These are phyloP conservation scores for Botrytis medusae DNA, from an alignment of 2,329 filamentous ascomycete genomes.

Conservation along the genomic window DNA sequence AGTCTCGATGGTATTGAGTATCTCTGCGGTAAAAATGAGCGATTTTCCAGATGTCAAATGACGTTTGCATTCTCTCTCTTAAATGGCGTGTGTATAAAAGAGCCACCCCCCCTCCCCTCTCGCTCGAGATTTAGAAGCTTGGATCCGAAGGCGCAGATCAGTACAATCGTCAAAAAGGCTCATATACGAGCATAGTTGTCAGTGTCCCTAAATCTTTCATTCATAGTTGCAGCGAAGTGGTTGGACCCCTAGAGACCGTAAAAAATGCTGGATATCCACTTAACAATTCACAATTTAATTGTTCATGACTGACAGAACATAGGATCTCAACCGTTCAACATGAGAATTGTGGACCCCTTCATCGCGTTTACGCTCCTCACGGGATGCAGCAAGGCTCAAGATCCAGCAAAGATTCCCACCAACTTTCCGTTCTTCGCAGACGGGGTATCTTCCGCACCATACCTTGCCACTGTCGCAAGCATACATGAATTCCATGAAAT, in stretches of 20 bases:
- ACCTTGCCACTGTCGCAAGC: neutral
- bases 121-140: neutral
- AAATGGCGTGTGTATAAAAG: neutral
- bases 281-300: neutral
- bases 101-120: too few species aligned
- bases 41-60: neutral
- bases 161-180: neutral
- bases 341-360: neutral
- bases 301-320: neutral
- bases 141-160: neutral
- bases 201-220: neutral
- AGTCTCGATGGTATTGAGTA: neutral
- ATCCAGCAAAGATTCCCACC: neutral
- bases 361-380: too few species aligned
- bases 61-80: neutral
- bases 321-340: neutral
- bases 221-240: neutral
- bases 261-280: neutral
- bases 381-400: neutral
- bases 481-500: neutral
- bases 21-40: neutral
- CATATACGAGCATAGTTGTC: neutral
- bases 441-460: neutral
- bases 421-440: neutral
- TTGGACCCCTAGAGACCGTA: neutral